Percentiles rank a stretch among this genome's conserved stretches.
Evolutionary conservation across 106 monocot genomes (phyloP).

Genomic region (Dioscorea alata): DNA sequence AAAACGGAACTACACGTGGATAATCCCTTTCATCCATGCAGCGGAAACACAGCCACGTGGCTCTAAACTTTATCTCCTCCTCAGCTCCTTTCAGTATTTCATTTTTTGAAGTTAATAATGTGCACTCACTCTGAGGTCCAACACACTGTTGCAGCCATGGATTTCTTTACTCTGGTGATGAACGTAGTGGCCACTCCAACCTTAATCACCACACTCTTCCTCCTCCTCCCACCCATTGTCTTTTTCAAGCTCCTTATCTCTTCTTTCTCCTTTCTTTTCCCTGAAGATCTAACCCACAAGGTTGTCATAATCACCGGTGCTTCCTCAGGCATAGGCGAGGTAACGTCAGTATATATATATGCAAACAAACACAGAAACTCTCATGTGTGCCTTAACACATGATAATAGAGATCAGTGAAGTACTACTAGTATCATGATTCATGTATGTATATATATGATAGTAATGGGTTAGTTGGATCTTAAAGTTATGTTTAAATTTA

Average conservation of each 20-base stretch:
- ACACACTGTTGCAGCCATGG: neutral
- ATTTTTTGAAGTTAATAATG: too few species aligned
- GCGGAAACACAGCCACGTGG: too few species aligned
- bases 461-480: too few species aligned
- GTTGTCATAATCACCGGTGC: neutral
- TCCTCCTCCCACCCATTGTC: slow-evolving; percentile 15
- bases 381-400: neutral
- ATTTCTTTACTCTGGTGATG: neutral
- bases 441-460: too few species aligned
- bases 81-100: too few species aligned
- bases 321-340: neutral
- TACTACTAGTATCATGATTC: too few species aligned
- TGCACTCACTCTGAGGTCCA: too few species aligned
- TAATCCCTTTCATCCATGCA: too few species aligned
- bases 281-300: neutral
- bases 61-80: too few species aligned
- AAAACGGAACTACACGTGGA: too few species aligned
- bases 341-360: too few species aligned
- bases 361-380: neutral
- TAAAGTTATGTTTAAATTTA: too few species aligned
- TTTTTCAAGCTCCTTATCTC: slow-evolving; percentile 14
- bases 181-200: neutral
- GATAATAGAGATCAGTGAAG: neutral
- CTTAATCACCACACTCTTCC: slow-evolving; percentile 1
- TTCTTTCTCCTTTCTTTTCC: slow-evolving; percentile 6